Percentiles rank a stretch among this genome's conserved stretches.
Evolutionary conservation across 2,329 filamentous ascomycete genomes (phyloP).

Genomic region (Domatiomyces globalis): DNA sequence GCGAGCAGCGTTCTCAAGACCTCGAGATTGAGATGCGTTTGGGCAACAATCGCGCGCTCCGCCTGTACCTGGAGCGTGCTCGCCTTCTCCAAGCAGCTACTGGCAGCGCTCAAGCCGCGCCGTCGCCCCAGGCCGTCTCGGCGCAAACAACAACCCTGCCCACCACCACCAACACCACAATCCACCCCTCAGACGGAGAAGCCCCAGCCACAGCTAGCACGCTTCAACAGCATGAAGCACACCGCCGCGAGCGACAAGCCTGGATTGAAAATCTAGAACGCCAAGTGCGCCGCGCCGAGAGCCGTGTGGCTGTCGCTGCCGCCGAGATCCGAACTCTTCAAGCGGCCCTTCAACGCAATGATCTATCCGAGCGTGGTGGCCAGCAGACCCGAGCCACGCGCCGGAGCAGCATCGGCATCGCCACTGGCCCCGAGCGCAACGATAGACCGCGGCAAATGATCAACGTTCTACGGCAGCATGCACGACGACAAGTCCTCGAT

Average conservation of each 20-base stretch:
- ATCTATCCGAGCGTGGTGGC: neutral
- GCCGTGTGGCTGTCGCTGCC: conserved; percentile 12
- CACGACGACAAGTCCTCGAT: neutral
- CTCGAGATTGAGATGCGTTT: conserved; percentile 10
- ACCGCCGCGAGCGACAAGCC: conserved; percentile 7
- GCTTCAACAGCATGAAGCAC: conserved; percentile 6
- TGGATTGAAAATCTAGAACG: conserved; percentile 12
- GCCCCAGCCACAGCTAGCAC: neutral
- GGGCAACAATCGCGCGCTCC: conserved; percentile 5
- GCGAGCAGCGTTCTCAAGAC: conserved; percentile 12
- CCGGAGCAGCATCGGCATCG: neutral
- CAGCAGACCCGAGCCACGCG: neutral
- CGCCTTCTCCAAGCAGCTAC: conserved; percentile 1
- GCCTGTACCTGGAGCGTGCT: conserved; percentile 8
- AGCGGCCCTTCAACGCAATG: conserved; percentile 3
- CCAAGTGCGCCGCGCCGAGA: conserved; percentile 16
- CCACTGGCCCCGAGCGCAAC: neutral
- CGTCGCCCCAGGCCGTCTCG: neutral
- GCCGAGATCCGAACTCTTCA: conserved; percentile 10
- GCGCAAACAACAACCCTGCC: conserved; percentile 12
- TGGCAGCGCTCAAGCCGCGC: neutral
- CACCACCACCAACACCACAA: conserved; percentile 5
- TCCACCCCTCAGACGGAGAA: neutral
- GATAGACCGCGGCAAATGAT: conserved; percentile 2
- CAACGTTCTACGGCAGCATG: neutral